These are phyloP conservation scores for Rhodotorula sp. DNA, from an alignment of 1,284 basidiomycete species.

Conservation along the genomic window DNA sequence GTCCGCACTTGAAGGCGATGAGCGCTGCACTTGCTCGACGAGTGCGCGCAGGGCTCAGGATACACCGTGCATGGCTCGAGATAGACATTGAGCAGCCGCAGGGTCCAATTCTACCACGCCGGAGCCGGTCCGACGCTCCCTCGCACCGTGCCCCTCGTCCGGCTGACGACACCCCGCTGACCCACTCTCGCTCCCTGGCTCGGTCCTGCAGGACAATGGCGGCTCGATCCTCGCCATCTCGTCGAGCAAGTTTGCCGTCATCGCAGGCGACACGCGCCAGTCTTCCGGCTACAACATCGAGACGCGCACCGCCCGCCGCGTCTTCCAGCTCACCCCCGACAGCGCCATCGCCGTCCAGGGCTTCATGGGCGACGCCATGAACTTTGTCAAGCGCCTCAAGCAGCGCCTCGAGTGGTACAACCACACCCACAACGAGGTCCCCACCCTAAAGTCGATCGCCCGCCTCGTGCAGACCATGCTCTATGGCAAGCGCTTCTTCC, in stretches of 20 bases:
- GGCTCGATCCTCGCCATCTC: conserved; percentile 94
- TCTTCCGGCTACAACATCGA: conserved; percentile 93
- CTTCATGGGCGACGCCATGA: conserved; percentile 91
- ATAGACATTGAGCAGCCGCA: no score
- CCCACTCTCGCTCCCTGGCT: not conserved
- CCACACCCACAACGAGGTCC: conserved; percentile 89
- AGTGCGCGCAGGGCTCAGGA: no score
- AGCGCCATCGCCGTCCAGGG: conserved; percentile 90
- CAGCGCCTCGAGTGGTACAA: conserved; percentile 96
- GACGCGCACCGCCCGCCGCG: conserved; percentile 91
- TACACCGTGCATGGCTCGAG: no score
- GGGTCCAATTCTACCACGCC: no score
- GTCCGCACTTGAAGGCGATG: no score
- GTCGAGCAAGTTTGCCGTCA: conserved; percentile 84
- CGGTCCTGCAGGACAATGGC: conserved; percentile 57
- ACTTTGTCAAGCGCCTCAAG: conserved; percentile 91
- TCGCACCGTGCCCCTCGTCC: not conserved
- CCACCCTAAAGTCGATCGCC: conserved; percentile 87
- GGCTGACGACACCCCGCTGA: conserved; percentile 7
- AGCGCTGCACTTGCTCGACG: no score
- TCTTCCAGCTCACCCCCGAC: conserved; percentile 84
- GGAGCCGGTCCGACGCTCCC: not conserved
- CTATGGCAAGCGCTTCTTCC: conserved; percentile 90
- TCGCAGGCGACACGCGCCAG: conserved; percentile 92
- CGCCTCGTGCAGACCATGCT: conserved; percentile 94